Conservation (phyloP, 2,329 filamentous ascomycete species). For the Ophiocordyceps camponoti-leonardi region DNA sequence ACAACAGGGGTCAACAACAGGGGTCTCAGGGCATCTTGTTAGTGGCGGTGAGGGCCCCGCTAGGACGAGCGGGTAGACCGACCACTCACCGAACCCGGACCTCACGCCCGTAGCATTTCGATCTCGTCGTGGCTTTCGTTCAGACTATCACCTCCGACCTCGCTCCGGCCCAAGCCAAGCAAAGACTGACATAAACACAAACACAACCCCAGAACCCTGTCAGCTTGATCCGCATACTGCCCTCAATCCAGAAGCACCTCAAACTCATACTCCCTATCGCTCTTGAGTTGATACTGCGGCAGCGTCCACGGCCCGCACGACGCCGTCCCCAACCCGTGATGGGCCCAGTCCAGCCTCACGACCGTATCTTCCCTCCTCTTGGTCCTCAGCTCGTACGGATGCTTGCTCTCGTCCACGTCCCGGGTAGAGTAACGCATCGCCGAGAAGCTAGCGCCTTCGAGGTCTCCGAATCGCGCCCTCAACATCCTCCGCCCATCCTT, state of each 20-base stretch:
- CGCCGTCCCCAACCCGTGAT: conserved; percentile 45
- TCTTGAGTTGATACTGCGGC: conserved; percentile 26
- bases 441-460: conserved; percentile 35
- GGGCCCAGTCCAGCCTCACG: conserved; percentile 40
- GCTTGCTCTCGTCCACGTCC: conserved; percentile 34
- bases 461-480: conserved; percentile 26
- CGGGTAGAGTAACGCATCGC: conserved; percentile 34
- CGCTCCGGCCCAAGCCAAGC: too few species aligned
- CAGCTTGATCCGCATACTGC: neutral
- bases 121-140: neutral
- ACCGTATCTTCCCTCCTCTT: conserved; percentile 31
- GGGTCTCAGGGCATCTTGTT: neutral
- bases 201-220: too few species aligned
- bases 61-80: neutral
- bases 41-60: neutral
- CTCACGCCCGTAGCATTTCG: too few species aligned
- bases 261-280: conserved; percentile 22
- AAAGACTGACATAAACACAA: too few species aligned
- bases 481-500: conserved; percentile 14
- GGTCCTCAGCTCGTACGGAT: conserved; percentile 42
- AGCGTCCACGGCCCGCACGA: conserved; percentile 42
- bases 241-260: conserved; percentile 25
- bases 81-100: neutral
- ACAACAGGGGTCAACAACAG: too few species aligned
- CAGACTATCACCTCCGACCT: neutral